These are phyloP conservation scores for Aurifilum marmelostoma DNA, from an alignment of 2,329 filamentous ascomycete genomes.

Conservation along the genomic window DNA sequence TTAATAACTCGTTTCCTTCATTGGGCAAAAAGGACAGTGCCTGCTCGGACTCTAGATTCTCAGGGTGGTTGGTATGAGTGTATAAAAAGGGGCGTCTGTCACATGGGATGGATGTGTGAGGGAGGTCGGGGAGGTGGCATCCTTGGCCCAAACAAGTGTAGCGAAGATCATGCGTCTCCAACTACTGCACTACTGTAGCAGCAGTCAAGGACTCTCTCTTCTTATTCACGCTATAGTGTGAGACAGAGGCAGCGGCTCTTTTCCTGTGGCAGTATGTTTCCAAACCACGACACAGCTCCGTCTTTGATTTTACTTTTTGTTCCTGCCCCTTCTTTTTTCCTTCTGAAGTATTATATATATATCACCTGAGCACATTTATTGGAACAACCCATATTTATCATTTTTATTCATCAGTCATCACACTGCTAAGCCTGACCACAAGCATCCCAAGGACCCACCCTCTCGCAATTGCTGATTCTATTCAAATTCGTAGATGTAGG, in stretches of 20 bases:
- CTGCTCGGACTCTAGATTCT: background rate
- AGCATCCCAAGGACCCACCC: background rate
- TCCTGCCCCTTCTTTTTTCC: too few relatives aligned
- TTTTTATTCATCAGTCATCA: conserved; percentile 15
- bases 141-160: background rate
- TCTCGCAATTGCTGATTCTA: conserved; percentile 16
- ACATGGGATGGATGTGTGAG: background rate
- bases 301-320: too few relatives aligned
- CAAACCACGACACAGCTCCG: too few relatives aligned
- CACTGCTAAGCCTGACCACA: background rate
- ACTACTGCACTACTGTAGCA: too few relatives aligned
- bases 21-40: too few relatives aligned
- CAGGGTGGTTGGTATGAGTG: background rate
- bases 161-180: background rate
- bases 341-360: too few relatives aligned
- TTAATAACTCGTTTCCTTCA: too few relatives aligned
- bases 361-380: background rate
- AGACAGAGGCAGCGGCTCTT: too few relatives aligned
- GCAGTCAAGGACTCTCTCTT: too few relatives aligned
- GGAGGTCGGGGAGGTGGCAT: background rate
- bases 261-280: too few relatives aligned
- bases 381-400: background rate
- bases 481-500: conserved; percentile 12
- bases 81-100: background rate
- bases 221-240: too few relatives aligned